phyloP scores from a whole-genome alignment of 73 alveolate species.

The Uronychia binucleata region DNA sequence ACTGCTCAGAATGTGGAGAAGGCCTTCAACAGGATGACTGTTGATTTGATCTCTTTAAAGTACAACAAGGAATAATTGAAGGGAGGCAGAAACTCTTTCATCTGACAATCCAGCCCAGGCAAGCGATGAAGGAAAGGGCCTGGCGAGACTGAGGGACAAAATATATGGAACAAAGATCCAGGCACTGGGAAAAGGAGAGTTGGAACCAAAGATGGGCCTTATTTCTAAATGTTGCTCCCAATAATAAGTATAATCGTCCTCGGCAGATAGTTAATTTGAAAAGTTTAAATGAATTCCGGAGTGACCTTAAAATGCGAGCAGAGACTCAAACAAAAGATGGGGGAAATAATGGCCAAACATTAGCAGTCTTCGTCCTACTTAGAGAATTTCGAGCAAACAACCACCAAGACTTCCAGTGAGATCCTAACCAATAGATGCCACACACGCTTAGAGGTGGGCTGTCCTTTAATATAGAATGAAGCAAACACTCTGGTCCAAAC shows the following conservation, averaged over 20 bases:
- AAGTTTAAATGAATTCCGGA: background rate
- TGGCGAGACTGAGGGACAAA: background rate
- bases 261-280: background rate
- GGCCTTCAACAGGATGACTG: conserved; percentile 31
- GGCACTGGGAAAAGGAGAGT: background rate
- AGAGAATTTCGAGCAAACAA: background rate
- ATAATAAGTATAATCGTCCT: background rate
- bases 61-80: no score
- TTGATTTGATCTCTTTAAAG: conserved; percentile 7
- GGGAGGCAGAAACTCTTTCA: no score
- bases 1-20: conserved; percentile 52
- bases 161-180: background rate
- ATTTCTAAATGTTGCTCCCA: background rate
- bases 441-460: background rate
- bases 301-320: background rate
- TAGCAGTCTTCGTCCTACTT: background rate
- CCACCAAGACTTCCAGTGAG: background rate
- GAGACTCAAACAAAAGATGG: background rate
- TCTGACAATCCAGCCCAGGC: background rate
- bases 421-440: background rate
- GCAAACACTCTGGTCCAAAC: background rate
- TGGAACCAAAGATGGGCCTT: background rate
- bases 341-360: background rate
- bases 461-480: background rate
- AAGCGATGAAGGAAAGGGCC: background rate